Conservation (phyloP, 2,329 filamentous ascomycete genomes). For the Ascochyta koolunga region DNA sequence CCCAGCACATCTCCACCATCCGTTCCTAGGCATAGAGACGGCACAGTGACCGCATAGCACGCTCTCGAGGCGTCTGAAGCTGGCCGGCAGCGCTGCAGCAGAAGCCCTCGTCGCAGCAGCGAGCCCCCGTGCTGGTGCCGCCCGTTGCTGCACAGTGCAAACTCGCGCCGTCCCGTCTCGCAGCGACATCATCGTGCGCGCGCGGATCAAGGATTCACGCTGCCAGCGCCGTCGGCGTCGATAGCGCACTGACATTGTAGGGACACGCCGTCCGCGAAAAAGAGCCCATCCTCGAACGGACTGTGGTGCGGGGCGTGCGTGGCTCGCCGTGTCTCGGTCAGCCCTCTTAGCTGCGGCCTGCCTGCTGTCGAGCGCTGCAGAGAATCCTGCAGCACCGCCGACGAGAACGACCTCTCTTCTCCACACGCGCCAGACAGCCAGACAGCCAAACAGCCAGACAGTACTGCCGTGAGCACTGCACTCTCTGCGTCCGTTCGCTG, state of each 20-base stretch:
- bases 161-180: slow-evolving; percentile 46
- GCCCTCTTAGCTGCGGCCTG: slow-evolving; percentile 50
- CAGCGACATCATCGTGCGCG: slow-evolving; percentile 30
- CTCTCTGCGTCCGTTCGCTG: slow-evolving; percentile 33
- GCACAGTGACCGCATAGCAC: slow-evolving; percentile 28
- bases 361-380: slow-evolving; percentile 46
- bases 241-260: slow-evolving; percentile 35
- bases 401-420: slow-evolving; percentile 41
- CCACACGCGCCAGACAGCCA: slow-evolving; percentile 29
- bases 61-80: slow-evolving; percentile 23
- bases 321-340: slow-evolving; percentile 47
- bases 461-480: slow-evolving; percentile 20
- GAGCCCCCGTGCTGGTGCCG: slow-evolving; percentile 18
- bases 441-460: slow-evolving; percentile 19
- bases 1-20: slow-evolving; percentile 46
- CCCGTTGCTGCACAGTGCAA: slow-evolving; percentile 38
- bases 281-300: slow-evolving; percentile 33
- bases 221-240: slow-evolving; percentile 28
- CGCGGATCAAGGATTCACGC: slow-evolving; percentile 16
- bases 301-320: slow-evolving; percentile 42
- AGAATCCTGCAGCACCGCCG: slow-evolving; percentile 47
- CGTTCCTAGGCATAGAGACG: slow-evolving; percentile 36
- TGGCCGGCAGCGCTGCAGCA: slow-evolving; percentile 24
- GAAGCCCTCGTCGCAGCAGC: slow-evolving; percentile 21
- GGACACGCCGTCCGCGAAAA: slow-evolving; percentile 36